Base-by-base conservation (phyloP, 768 basidiomycete species). In the Boletus subcaerulescens region DNA sequence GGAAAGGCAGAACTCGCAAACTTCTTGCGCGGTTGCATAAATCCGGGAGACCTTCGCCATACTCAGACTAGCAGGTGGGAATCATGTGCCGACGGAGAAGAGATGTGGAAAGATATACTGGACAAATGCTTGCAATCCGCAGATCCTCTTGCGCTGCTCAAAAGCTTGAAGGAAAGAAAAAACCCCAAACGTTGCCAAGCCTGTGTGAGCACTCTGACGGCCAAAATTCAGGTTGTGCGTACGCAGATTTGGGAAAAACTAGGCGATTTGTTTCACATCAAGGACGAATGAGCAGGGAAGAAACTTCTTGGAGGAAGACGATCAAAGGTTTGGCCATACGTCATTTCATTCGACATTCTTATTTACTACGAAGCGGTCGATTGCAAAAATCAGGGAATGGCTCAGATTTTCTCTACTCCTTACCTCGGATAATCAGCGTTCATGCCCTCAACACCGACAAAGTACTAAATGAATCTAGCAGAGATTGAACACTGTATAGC, bases 61-160 rank as follows among this genome's bases (percentile, higher is more conserved):
- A 5, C 12, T 13, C 14, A 13, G 13, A 35, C 33, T 11, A 11
- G 12, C 33, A 15, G 38, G 6, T 8, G 38, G 38, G 38, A 39
- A 8, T 39, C 38, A 7, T 48, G 58, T 43, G 2, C 1, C 0
- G 6, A 11, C 11, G 48, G n/a, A 22, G 31, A 29, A 5, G 5
- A 1, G 10, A 1, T 13, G 18, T 53, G 45, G 57, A 40, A 35
- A 13, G 24, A 29, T 5, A 32, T 52, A 9, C 4, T 22, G 11
- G 22, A 44, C 11, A 24, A 5, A 17, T 59, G n/a, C 26, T 39
- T 29, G 12, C 43, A 42, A 17, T 52, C 43, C 20, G 31, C 31
- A 9, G 57, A 59, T 42, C 51, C 59, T 18, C 59, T 60, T 7
- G 18, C 53, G 14, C 14, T 43, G 5, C 47, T 60, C 0, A 20